These are phyloP conservation scores for Solanum paucissectum DNA, from an alignment of 257 asterid genomes.

Conservation along the genomic window DNA sequence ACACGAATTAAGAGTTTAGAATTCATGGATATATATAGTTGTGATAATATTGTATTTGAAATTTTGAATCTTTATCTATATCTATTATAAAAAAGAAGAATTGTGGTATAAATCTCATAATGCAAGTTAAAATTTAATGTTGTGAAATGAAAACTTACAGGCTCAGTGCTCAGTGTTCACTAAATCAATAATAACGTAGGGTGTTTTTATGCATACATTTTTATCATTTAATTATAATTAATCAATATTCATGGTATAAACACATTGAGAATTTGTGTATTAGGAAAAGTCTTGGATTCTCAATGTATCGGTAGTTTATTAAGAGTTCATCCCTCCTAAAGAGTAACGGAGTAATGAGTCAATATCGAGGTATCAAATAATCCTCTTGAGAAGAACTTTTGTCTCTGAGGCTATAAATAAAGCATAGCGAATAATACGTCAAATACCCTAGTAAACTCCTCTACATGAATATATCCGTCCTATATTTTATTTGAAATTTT, in stretches of 20 bases:
- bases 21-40: background rate
- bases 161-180: background rate
- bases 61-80: background rate
- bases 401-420: too few relatives aligned
- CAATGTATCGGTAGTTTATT: background rate
- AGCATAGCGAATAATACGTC: too few relatives aligned
- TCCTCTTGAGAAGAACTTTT: background rate
- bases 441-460: background rate
- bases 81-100: background rate
- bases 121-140: background rate
- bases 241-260: background rate
- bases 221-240: too few relatives aligned
- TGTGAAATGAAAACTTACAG: background rate
- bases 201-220: background rate
- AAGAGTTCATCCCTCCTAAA: background rate
- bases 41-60: background rate
- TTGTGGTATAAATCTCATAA: background rate
- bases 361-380: background rate
- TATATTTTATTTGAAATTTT: background rate
- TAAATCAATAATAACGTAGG: too few relatives aligned
- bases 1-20: background rate
- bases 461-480: background rate
- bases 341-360: background rate
- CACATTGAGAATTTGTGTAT: background rate
- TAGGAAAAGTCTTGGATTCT: background rate